These are phyloP conservation scores for Teunomyces atbi DNA, from an alignment of 805 yeast genomes.

Conservation along the genomic window DNA sequence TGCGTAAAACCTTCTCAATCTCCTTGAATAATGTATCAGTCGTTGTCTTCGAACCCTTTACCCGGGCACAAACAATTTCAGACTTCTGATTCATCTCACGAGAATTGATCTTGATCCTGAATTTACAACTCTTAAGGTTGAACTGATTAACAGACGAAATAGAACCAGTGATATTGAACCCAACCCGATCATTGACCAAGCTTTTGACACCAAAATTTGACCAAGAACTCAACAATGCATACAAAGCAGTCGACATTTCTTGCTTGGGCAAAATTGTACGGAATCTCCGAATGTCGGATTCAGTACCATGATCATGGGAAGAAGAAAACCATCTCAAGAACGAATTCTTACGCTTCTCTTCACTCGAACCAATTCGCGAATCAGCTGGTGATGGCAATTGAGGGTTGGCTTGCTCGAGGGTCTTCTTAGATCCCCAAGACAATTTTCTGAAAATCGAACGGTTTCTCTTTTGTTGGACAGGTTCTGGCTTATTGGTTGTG, in stretches of 20 bases:
- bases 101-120: conserved; percentile 51
- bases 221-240: conserved; percentile 65
- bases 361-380: conserved; percentile 25
- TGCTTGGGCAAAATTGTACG: conserved; percentile 43
- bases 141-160: conserved; percentile 61
- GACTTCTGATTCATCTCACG: conserved; percentile 46
- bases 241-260: conserved; percentile 65
- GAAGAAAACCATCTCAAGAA: conserved; percentile 45
- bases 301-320: conserved; percentile 18
- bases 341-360: conserved; percentile 23
- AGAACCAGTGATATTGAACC: conserved; percentile 54
- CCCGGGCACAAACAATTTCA: conserved; percentile 56
- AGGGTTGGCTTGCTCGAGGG: conserved; percentile 24
- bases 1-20: conserved; percentile 60
- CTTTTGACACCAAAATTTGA: conserved; percentile 65
- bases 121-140: conserved; percentile 61
- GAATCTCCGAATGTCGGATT: conserved; percentile 32
- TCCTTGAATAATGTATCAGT: conserved; percentile 59
- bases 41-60: conserved; percentile 64
- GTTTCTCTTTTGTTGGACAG: conserved; percentile 25
- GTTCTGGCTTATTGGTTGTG: conserved; percentile 26
- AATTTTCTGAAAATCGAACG: conserved; percentile 48
- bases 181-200: conserved; percentile 44
- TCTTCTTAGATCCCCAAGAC: conserved; percentile 48
- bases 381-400: conserved; percentile 38